Conservation (phyloP, 176 grass and related monocot species). For the Carex parvula region DNA sequence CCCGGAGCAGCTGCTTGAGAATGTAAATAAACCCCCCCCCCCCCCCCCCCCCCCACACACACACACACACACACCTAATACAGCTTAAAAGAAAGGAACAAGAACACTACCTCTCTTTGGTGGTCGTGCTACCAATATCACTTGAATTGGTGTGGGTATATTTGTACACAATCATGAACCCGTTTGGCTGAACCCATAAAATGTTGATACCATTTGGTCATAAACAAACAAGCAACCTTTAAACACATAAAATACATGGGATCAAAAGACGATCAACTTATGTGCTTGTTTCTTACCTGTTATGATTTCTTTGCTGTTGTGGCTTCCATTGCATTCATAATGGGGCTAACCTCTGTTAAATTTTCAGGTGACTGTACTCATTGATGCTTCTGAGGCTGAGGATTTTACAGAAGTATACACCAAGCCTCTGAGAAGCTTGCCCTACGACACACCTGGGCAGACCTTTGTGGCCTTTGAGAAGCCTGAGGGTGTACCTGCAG, state of each 20-base stretch:
- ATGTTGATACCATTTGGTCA: background rate
- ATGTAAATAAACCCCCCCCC: slow-evolving; percentile 27
- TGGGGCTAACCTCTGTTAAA: slow-evolving; percentile 13
- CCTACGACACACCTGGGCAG: slow-evolving; percentile 80
- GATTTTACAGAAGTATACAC: slow-evolving; percentile 77
- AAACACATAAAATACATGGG: background rate
- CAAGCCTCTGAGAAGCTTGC: slow-evolving; percentile 66
- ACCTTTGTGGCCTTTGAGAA: slow-evolving; percentile 97
- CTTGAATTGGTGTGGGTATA: background rate
- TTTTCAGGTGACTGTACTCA: slow-evolving; percentile 75
- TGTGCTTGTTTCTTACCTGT: background rate
- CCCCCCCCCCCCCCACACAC: too few relatives aligned
- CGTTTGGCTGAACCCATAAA: background rate
- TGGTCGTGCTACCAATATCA: background rate
- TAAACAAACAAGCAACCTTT: background rate
- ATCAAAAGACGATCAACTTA: background rate
- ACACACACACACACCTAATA: too few relatives aligned
- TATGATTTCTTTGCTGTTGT: background rate
- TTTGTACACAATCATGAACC: background rate
- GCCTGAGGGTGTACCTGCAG: slow-evolving; percentile 69
- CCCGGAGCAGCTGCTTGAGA: slow-evolving; percentile 93
- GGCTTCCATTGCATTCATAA: slow-evolving; percentile 8
- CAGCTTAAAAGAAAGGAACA: background rate
- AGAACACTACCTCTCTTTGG: background rate
- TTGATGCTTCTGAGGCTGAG: slow-evolving; percentile 92